These are phyloP conservation scores for Rostrohypoxylon terebratum DNA, from an alignment of 495 filamentous ascomycete genomes.

Conservation along the genomic window DNA sequence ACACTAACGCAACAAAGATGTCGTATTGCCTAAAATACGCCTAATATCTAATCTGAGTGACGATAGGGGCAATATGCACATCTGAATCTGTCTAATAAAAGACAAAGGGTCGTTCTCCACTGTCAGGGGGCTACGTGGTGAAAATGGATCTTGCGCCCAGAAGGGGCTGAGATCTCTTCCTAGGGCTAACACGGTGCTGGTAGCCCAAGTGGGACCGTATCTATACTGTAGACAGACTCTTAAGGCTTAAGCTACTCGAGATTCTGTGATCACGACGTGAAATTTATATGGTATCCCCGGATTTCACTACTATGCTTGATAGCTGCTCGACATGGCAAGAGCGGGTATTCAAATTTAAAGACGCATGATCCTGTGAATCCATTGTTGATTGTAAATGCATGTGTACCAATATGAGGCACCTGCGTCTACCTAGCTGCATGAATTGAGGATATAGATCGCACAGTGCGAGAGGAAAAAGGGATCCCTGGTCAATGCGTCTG, in stretches of 20 bases:
- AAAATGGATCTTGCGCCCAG: conserved; percentile 3
- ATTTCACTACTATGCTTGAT: not conserved
- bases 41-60: not conserved
- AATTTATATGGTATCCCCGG: not conserved
- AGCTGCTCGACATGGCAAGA: not conserved
- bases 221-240: not conserved
- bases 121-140: conserved; percentile 14
- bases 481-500: conserved; percentile 34
- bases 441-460: not conserved
- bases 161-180: conserved; percentile 11
- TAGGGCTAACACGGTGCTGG: conserved; percentile 11
- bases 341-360: not conserved
- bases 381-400: conserved; percentile 2
- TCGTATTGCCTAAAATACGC: not conserved
- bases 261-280: not conserved
- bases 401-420: conserved; percentile 1
- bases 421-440: conserved; percentile 1
- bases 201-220: not conserved
- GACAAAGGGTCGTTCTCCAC: not conserved
- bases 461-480: not conserved
- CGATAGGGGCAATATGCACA: not conserved
- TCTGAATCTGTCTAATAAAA: conserved; percentile 1
- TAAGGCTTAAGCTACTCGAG: not conserved
- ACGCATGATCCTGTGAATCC: not conserved
- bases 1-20: not conserved